Evolutionary conservation across 176 grass and related monocot species (phyloP).

Genomic region (Oryza glaberrima): DNA sequence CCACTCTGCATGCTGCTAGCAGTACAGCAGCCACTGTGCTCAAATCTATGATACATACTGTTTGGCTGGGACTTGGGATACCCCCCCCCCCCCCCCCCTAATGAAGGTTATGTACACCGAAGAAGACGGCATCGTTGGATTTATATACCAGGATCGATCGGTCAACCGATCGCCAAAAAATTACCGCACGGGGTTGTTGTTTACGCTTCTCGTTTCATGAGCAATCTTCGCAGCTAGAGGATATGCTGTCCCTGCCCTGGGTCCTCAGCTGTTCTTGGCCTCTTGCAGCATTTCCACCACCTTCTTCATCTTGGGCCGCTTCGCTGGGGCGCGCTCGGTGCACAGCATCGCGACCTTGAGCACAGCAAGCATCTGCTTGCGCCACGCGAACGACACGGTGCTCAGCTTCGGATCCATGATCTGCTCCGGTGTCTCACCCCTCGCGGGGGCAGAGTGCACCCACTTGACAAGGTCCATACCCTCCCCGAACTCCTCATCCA

Average conservation of each 20-base stretch:
- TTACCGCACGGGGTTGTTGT: neutral
- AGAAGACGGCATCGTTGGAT: neutral
- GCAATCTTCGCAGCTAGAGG: neutral
- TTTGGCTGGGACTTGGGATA: neutral
- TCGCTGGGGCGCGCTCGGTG: conserved; percentile 62
- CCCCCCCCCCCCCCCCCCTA: neutral
- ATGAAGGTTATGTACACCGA: conserved; percentile 36
- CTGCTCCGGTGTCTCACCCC: conserved; percentile 84
- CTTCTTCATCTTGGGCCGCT: conserved; percentile 91
- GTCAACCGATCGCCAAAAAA: neutral
- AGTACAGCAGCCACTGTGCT: conserved; percentile 17
- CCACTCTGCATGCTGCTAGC: conserved; percentile 17
- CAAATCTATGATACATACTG: neutral
- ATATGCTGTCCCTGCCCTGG: neutral
- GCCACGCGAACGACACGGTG: conserved; percentile 82
- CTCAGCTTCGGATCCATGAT: conserved; percentile 95
- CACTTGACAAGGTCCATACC: conserved; percentile 92
- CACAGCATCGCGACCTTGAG: conserved; percentile 86
- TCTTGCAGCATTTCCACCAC: conserved; percentile 91
- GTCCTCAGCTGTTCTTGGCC: conserved; percentile 55
- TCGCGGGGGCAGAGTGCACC: conserved; percentile 67
- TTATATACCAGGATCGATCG: conserved; percentile 10
- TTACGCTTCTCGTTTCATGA: neutral
- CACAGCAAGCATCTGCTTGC: conserved; percentile 89
- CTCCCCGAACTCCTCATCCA: conserved; percentile 84